phyloP scores from a whole-genome alignment of 345 rosid genomes.

The Corchorus capsularis region DNA sequence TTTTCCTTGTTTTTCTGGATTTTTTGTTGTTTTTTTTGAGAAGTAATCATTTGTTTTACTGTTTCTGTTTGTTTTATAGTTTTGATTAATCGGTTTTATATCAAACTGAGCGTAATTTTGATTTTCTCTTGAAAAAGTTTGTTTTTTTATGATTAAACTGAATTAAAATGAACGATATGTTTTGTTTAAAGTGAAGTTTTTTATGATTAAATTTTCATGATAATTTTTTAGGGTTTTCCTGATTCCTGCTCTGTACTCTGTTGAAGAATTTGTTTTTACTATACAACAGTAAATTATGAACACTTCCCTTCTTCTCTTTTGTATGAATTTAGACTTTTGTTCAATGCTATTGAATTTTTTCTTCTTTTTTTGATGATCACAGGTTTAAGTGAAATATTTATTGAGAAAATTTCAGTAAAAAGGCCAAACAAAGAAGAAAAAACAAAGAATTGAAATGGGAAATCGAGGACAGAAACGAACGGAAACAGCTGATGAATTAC shows the following conservation, averaged over 20 bases:
- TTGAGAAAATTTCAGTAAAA: background rate
- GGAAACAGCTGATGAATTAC: slow-evolving; percentile 70
- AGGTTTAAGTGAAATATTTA: slow-evolving; percentile 7
- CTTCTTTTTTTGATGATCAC: background rate
- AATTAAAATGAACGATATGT: no score
- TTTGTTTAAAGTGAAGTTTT: background rate
- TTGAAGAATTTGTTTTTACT: background rate
- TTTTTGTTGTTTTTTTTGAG: background rate
- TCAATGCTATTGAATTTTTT: background rate
- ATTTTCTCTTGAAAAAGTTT: background rate
- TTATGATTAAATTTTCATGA: background rate
- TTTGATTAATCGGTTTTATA: background rate
- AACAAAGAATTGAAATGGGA: slow-evolving; percentile 44
- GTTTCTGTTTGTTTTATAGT: background rate
- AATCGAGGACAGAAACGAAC: slow-evolving; percentile 91
- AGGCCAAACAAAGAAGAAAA: background rate
- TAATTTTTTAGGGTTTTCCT: background rate
- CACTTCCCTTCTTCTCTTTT: background rate
- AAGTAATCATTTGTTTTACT: background rate
- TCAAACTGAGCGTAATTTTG: background rate
- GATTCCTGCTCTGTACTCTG: background rate
- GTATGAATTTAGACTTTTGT: background rate
- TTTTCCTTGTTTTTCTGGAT: no score
- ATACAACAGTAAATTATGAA: background rate
- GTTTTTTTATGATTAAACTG: background rate